phyloP scores from a whole-genome alignment of 2,329 filamentous ascomycete genomes.

The Cryphonectria nitschkei region DNA sequence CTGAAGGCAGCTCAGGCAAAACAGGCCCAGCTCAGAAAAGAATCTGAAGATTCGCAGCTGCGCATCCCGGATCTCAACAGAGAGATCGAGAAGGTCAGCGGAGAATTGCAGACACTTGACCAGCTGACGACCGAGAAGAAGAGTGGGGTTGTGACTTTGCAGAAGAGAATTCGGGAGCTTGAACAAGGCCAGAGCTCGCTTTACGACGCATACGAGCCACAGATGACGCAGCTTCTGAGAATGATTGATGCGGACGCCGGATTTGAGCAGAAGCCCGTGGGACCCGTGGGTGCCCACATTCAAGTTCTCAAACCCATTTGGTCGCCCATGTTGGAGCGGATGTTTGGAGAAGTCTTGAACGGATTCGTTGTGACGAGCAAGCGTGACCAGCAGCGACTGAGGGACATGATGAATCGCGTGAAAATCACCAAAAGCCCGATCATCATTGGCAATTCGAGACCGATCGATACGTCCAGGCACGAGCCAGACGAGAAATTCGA shows the following conservation, averaged over 20 bases:
- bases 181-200: constrained; percentile 60
- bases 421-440: constrained; percentile 57
- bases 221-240: constrained; percentile 65
- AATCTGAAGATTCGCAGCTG: constrained; percentile 37
- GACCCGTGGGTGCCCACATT: constrained; percentile 80
- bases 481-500: constrained; percentile 76
- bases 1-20: constrained; percentile 60
- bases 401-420: constrained; percentile 63
- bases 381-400: constrained; percentile 72
- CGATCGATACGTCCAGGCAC: constrained; percentile 62
- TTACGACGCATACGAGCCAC: constrained; percentile 65
- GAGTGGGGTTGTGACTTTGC: constrained; percentile 56
- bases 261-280: constrained; percentile 75
- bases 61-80: constrained; percentile 41
- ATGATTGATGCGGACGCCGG: constrained; percentile 70
- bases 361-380: constrained; percentile 83
- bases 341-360: constrained; percentile 70
- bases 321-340: constrained; percentile 79
- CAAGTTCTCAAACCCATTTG: constrained; percentile 79
- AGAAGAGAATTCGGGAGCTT: constrained; percentile 56
- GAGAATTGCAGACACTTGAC: constrained; percentile 37
- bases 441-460: constrained; percentile 63
- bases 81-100: constrained; percentile 39
- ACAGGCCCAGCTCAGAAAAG: constrained; percentile 47
- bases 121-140: constrained; percentile 49